These are phyloP conservation scores for Penicillium frequentans DNA, from an alignment of 2,329 filamentous ascomycete species.

Conservation along the genomic window DNA sequence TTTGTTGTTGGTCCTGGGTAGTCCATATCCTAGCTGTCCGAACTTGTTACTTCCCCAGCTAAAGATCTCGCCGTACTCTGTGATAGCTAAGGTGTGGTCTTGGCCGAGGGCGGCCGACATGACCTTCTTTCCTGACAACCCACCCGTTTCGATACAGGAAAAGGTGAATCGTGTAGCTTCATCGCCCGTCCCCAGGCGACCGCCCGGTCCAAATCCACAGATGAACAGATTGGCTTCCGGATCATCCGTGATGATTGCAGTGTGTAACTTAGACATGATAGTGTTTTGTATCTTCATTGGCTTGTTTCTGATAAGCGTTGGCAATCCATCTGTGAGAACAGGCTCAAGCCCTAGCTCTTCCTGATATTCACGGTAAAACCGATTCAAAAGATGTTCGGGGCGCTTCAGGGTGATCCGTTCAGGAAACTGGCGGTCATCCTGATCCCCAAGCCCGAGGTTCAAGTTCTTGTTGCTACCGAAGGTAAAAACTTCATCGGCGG, in stretches of 20 bases:
- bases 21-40: conserved; percentile 80
- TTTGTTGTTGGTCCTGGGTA: conserved; percentile 62
- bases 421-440: conserved; percentile 90
- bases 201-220: conserved; percentile 87
- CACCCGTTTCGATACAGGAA: conserved; percentile 74
- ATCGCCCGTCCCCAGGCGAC: conserved; percentile 83
- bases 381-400: conserved; percentile 72
- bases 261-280: conserved; percentile 87
- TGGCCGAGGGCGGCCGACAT: conserved; percentile 80
- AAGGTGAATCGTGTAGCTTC: conserved; percentile 89
- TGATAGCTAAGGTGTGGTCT: conserved; percentile 85
- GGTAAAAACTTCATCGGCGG: conserved; percentile 83
- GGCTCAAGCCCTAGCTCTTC: conserved; percentile 40
- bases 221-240: conserved; percentile 88
- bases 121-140: conserved; percentile 71
- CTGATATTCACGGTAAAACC: conserved; percentile 69
- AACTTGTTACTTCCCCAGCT: conserved; percentile 90
- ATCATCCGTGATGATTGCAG: conserved; percentile 82
- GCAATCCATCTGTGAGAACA: conserved; percentile 58
- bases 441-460: conserved; percentile 89
- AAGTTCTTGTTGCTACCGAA: conserved; percentile 98
- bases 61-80: conserved; percentile 84
- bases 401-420: conserved; percentile 77
- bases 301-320: conserved; percentile 68
- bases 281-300: conserved; percentile 78